Evolutionary conservation across 2,329 filamentous ascomycete genomes (phyloP).

Genomic region (Helicocarpus griseus): DNA sequence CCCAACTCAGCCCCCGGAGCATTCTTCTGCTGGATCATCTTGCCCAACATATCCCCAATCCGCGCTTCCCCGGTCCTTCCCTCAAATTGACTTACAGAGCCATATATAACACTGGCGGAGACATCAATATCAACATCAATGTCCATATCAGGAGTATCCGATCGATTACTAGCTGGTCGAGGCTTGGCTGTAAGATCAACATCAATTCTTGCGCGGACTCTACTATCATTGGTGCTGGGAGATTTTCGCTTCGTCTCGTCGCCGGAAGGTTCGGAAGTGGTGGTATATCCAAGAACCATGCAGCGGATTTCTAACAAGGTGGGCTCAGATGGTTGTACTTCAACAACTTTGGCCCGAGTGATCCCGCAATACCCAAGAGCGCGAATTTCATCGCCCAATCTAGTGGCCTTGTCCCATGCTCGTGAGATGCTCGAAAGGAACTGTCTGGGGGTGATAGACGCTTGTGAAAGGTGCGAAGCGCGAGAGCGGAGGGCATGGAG

Average conservation of each 20-base stretch:
- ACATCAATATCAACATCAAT: constrained; percentile 28
- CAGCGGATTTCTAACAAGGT: constrained; percentile 26
- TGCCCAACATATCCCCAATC: constrained; percentile 21
- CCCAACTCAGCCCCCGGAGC: constrained; percentile 18
- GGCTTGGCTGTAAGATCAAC: constrained; percentile 32
- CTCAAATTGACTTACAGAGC: constrained; percentile 21
- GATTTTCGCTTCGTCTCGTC: constrained; percentile 4
- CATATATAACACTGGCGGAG: constrained; percentile 31
- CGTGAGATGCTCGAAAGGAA: constrained; percentile 32
- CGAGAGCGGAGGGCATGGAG: constrained; percentile 33
- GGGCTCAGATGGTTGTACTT: constrained; percentile 13
- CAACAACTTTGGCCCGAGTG: constrained; percentile 26
- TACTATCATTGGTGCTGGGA: constrained; percentile 9
- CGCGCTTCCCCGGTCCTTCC: constrained; percentile 18
- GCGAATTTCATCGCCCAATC: constrained; percentile 34
- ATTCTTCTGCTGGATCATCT: constrained; percentile 19
- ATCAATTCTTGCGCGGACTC: constrained; percentile 21
- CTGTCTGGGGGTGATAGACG: constrained; percentile 26
- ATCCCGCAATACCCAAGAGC: constrained; percentile 37
- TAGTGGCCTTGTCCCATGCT: constrained; percentile 33
- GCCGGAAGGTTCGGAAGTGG: neutral
- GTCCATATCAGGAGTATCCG: constrained; percentile 9
- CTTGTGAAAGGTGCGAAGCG: constrained; percentile 26
- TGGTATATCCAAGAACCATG: constrained; percentile 24
- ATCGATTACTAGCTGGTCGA: constrained; percentile 11